Evolutionary conservation across 2,329 filamentous ascomycete genomes (phyloP).

Genomic region (Lecanoromycetidae sp.): DNA sequence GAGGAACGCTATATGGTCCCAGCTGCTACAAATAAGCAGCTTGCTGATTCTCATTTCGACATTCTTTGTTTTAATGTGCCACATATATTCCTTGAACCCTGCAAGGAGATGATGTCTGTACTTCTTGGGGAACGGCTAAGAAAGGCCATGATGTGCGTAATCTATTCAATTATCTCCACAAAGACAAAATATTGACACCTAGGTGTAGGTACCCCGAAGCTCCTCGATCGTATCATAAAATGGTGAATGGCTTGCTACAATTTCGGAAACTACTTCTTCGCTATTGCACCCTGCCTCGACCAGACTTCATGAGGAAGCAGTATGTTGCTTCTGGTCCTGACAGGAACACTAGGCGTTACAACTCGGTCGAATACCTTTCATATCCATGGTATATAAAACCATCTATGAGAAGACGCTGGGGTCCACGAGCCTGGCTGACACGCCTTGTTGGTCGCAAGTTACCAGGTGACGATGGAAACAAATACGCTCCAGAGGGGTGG

Average conservation of each 20-base stretch:
- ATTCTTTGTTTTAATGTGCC: not conserved
- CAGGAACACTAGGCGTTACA: not conserved
- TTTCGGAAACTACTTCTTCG: slow-evolving; percentile 9
- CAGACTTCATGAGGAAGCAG: not conserved
- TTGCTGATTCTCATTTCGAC: slow-evolving; percentile 8
- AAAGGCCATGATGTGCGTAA: slow-evolving; percentile 6
- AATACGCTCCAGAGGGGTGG: slow-evolving; percentile 7
- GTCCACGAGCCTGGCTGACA: slow-evolving; percentile 17
- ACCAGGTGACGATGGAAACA: slow-evolving; percentile 11
- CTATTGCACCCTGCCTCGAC: slow-evolving; percentile 7
- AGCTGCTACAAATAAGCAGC: slow-evolving; percentile 25
- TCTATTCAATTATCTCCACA: no score
- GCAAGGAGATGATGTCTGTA: not conserved
- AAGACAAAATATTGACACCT: not conserved
- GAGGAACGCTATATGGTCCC: slow-evolving; percentile 47
- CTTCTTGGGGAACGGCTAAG: slow-evolving; percentile 4
- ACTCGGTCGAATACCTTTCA: slow-evolving; percentile 3
- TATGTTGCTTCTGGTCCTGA: not conserved
- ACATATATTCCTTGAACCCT: not conserved
- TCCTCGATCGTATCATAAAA: not conserved
- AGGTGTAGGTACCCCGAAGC: slow-evolving; percentile 3
- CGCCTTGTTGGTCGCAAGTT: slow-evolving; percentile 19
- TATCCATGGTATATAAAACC: slow-evolving; percentile 24
- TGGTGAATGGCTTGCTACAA: not conserved
- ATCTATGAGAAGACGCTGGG: slow-evolving; percentile 18